A percentile compares a stretch with the other conserved stretches of the same genome.
phyloP scores from a whole-genome alignment of 2,329 filamentous ascomycete species.

The Periconia sp. region DNA sequence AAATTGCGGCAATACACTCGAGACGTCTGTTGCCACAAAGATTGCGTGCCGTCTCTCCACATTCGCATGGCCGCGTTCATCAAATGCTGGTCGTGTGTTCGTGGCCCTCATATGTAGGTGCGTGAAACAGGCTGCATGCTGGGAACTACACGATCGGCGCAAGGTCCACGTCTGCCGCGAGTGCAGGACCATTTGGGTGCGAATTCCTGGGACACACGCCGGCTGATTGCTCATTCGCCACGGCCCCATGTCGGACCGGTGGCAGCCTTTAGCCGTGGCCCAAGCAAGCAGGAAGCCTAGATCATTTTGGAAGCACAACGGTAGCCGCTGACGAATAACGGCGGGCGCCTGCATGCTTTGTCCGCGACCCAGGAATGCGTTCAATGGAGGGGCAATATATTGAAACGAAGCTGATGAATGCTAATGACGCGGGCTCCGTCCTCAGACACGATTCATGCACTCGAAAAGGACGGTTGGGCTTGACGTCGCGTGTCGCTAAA shows the following conservation, averaged over 20 bases:
- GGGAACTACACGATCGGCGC: slow-evolving; percentile 8
- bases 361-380: too few species aligned
- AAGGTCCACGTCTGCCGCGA: slow-evolving; percentile 9
- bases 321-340: background rate
- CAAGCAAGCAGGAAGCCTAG: too few species aligned
- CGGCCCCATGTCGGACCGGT: slow-evolving; percentile 9
- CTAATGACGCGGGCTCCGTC: background rate
- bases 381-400: background rate
- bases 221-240: slow-evolving; percentile 9
- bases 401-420: background rate
- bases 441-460: background rate
- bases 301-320: too few species aligned
- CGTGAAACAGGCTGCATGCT: too few species aligned
- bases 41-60: too few species aligned
- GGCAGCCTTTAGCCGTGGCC: too few species aligned
- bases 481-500: slow-evolving; percentile 6
- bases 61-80: too few species aligned
- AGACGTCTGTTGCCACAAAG: too few species aligned
- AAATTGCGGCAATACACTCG: too few species aligned
- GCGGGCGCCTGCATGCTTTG: too few species aligned
- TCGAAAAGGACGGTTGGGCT: background rate
- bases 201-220: slow-evolving; percentile 1
- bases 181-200: background rate
- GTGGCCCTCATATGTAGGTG: too few species aligned
- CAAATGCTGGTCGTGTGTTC: too few species aligned